These are phyloP conservation scores for Claviceps citrina DNA, from an alignment of 2,329 filamentous ascomycete species.

Conservation along the genomic window DNA sequence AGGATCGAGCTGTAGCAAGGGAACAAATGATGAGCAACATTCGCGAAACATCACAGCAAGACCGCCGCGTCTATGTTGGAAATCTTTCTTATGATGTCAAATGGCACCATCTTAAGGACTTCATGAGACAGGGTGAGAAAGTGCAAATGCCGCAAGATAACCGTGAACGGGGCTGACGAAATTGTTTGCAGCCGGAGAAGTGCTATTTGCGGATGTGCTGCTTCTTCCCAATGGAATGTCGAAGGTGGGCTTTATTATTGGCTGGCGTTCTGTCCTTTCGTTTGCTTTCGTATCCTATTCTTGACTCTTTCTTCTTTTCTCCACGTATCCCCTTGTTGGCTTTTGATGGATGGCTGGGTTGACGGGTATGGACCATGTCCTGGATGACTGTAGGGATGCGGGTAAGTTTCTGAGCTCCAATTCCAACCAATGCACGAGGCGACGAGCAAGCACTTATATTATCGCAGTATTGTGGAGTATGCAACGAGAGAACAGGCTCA, in stretches of 20 bases:
- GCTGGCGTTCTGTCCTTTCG: slow-evolving; percentile 38
- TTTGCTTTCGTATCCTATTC: slow-evolving; percentile 38
- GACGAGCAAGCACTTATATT: neutral
- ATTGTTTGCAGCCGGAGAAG: slow-evolving; percentile 68
- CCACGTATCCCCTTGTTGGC: slow-evolving; percentile 39
- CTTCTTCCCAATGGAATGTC: slow-evolving; percentile 99
- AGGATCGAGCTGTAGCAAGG: slow-evolving; percentile 70
- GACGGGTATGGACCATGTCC: slow-evolving; percentile 92
- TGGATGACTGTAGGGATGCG: slow-evolving; percentile 97
- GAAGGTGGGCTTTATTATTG: slow-evolving; percentile 96
- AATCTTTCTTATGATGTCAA: slow-evolving; percentile 99
- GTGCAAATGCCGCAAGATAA: slow-evolving; percentile 9
- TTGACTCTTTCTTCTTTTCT: slow-evolving; percentile 44
- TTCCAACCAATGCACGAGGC: neutral
- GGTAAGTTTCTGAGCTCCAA: slow-evolving; percentile 49
- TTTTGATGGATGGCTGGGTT: slow-evolving; percentile 88
- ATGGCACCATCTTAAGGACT: slow-evolving; percentile 99
- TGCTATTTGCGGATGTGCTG: slow-evolving; percentile 98
- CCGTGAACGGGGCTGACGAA: slow-evolving; percentile 22
- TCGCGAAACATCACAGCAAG: slow-evolving; percentile 89
- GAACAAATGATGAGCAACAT: slow-evolving; percentile 94
- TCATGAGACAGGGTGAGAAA: slow-evolving; percentile 95
- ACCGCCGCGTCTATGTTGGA: slow-evolving; percentile 97
- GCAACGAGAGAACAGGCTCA: slow-evolving; percentile 98
- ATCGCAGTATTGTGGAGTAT: slow-evolving; percentile 94